Evolutionary conservation across 805 yeast genomes (phyloP).

Genomic region (Wickerhamiella australiensis): DNA sequence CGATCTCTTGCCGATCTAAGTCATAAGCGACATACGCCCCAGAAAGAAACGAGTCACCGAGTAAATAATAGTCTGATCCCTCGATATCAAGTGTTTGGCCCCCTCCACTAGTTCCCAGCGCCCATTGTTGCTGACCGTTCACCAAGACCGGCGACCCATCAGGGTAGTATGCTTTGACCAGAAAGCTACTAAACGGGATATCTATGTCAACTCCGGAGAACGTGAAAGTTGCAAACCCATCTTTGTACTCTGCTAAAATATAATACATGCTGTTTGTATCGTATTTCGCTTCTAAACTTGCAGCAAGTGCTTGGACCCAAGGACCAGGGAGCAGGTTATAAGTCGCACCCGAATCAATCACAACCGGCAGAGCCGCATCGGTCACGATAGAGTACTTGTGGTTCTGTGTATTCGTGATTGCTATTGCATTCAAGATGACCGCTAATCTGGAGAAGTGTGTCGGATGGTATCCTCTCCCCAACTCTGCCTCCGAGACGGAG

Average conservation of each 20-base stretch:
- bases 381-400: background rate
- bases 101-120: background rate
- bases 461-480: background rate
- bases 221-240: background rate
- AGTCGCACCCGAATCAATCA: constrained; percentile 45
- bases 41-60: constrained; percentile 56
- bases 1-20: constrained; percentile 41
- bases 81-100: background rate
- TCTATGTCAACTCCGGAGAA: constrained; percentile 17
- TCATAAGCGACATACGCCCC: constrained; percentile 57
- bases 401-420: background rate
- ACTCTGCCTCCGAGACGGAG: background rate
- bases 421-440: constrained; percentile 17
- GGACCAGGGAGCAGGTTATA: constrained; percentile 34
- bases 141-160: background rate
- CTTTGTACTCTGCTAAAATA: background rate
- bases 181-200: constrained; percentile 8
- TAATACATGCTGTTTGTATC: background rate
- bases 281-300: constrained; percentile 2
- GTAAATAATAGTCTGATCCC: constrained; percentile 9
- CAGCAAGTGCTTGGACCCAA: constrained; percentile 13
- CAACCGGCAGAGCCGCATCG: constrained; percentile 14
- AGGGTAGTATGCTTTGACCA: constrained; percentile 15
- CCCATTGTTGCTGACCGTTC: constrained; percentile 15
- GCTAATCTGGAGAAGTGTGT: constrained; percentile 10